Percentiles rank a stretch among this genome's conserved stretches.
phyloP scores from a whole-genome alignment of 2,329 filamentous ascomycete genomes.

The Chaetomium strumarium region DNA sequence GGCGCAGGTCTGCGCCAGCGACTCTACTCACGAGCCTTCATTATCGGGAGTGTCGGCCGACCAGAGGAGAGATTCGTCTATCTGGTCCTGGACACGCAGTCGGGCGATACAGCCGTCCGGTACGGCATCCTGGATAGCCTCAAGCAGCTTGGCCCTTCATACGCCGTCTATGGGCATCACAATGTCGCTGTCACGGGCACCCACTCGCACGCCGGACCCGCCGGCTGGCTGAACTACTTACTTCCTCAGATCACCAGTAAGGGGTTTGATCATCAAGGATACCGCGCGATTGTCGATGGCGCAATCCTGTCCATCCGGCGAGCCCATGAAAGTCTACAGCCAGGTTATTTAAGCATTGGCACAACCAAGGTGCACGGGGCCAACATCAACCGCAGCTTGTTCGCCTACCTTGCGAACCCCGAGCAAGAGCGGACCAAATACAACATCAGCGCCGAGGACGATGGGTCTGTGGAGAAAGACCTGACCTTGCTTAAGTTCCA shows the following conservation, averaged over 20 bases:
- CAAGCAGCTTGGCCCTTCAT: slow-evolving; percentile 61
- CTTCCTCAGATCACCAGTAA: slow-evolving; percentile 84
- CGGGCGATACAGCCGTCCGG: slow-evolving; percentile 82
- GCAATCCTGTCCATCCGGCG: slow-evolving; percentile 73
- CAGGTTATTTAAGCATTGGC: slow-evolving; percentile 64
- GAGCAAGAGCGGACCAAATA: slow-evolving; percentile 68
- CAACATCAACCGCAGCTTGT: slow-evolving; percentile 85
- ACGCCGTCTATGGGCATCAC: slow-evolving; percentile 66
- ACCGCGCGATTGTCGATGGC: slow-evolving; percentile 82
- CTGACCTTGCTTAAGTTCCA: slow-evolving; percentile 77
- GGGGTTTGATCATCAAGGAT: slow-evolving; percentile 82
- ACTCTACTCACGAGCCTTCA: slow-evolving; percentile 83
- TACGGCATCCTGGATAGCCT: slow-evolving; percentile 80
- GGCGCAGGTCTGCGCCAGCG: slow-evolving; percentile 82
- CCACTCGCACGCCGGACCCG: slow-evolving; percentile 86
- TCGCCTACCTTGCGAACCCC: slow-evolving; percentile 82
- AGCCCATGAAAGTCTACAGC: slow-evolving; percentile 64
- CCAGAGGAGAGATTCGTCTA: slow-evolving; percentile 75
- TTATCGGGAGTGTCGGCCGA: slow-evolving; percentile 63
- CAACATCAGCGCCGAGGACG: slow-evolving; percentile 43
- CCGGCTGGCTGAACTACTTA: slow-evolving; percentile 91
- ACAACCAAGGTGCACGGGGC: slow-evolving; percentile 64
- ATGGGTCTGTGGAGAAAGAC: slow-evolving; percentile 59
- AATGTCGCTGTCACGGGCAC: slow-evolving; percentile 90
- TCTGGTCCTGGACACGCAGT: slow-evolving; percentile 78